phyloP scores from a whole-genome alignment of 2,329 filamentous ascomycete genomes.

The Aureobasidium zeae region DNA sequence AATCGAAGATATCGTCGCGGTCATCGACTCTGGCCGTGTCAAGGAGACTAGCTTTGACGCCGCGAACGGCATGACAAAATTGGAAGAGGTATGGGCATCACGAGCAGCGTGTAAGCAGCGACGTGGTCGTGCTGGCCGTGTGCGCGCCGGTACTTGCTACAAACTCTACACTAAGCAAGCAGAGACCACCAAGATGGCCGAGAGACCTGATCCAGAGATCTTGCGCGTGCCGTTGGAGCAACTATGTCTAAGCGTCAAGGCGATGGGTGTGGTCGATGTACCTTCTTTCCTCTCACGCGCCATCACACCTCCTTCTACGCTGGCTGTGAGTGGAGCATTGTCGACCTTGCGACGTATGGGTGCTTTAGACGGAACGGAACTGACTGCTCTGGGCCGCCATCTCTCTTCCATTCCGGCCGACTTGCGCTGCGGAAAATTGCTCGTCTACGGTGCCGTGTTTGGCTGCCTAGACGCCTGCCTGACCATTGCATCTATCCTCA shows the following conservation, averaged over 20 bases:
- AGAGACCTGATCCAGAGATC: constrained; percentile 88
- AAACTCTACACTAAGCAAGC: constrained; percentile 86
- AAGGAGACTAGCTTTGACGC: constrained; percentile 95
- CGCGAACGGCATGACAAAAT: constrained; percentile 82
- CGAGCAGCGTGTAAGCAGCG: constrained; percentile 89
- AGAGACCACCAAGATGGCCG: constrained; percentile 70
- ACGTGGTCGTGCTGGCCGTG: constrained; percentile 84
- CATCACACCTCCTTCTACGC: constrained; percentile 75
- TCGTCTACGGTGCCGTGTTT: constrained; percentile 92
- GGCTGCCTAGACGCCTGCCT: constrained; percentile 82
- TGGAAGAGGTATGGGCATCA: constrained; percentile 93
- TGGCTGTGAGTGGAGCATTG: constrained; percentile 79
- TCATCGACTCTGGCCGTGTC: constrained; percentile 89
- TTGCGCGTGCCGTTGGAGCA: constrained; percentile 87
- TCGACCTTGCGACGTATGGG: constrained; percentile 74
- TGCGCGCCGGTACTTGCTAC: constrained; percentile 84
- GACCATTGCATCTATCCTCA: constrained; percentile 86
- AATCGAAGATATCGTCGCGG: constrained; percentile 91
- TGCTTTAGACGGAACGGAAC: constrained; percentile 71
- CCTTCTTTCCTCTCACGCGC: constrained; percentile 72
- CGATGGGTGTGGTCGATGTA: constrained; percentile 85
- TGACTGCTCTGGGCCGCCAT: constrained; percentile 86
- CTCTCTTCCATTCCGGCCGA: constrained; percentile 94
- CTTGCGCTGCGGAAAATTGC: constrained; percentile 82
- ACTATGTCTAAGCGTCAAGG: constrained; percentile 84